Evolutionary conservation across 2,329 filamentous ascomycete genomes (phyloP).

Genomic region (Neospermospora avenae): DNA sequence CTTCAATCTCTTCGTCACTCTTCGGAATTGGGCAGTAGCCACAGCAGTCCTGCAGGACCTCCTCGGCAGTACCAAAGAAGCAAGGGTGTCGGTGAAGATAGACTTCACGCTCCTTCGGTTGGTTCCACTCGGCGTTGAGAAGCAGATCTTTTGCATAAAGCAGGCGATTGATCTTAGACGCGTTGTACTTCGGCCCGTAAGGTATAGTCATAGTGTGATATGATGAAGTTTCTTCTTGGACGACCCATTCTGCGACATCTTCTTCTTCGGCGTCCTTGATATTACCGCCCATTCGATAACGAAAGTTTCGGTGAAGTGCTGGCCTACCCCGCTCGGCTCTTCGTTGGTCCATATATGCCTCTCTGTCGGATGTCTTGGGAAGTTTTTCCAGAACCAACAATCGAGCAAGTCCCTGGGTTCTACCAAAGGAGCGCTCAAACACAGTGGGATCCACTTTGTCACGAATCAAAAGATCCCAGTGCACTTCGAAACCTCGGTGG

Average conservation of each 20-base stretch:
- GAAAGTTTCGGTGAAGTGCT: conserved; percentile 41
- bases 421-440: conserved; percentile 74
- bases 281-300: conserved; percentile 56
- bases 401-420: conserved; percentile 73
- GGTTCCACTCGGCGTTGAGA: conserved; percentile 85
- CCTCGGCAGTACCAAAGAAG: conserved; percentile 74
- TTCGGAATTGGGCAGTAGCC: conserved; percentile 68
- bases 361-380: conserved; percentile 64
- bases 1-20: conserved; percentile 68
- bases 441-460: conserved; percentile 80
- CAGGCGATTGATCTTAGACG: conserved; percentile 75
- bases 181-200: conserved; percentile 59
- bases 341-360: conserved; percentile 57
- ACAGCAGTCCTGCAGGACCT: conserved; percentile 79
- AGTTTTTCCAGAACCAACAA: conserved; percentile 77
- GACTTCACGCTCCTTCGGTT: conserved; percentile 68
- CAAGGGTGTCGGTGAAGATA: conserved; percentile 80
- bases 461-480: conserved; percentile 73
- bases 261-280: conserved; percentile 76
- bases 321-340: conserved; percentile 71
- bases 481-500: conserved; percentile 78
- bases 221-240: conserved; percentile 70
- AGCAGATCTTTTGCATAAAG: conserved; percentile 79
- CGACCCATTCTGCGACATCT: conserved; percentile 80
- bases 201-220: conserved; percentile 76